Evolutionary conservation across 2,329 filamentous ascomycete genomes (phyloP).

Genomic region (Hyphodiscus sp.): DNA sequence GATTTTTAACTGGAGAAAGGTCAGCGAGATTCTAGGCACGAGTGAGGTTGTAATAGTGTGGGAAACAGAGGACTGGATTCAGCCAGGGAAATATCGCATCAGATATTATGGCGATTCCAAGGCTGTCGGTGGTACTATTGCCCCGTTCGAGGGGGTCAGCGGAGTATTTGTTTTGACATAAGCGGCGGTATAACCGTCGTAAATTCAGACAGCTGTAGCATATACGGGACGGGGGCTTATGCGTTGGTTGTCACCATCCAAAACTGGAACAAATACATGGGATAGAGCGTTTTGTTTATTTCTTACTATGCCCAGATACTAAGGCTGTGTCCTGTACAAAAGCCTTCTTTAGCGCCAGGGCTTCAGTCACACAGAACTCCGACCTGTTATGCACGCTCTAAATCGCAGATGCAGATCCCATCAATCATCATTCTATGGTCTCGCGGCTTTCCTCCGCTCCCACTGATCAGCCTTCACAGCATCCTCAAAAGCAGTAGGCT

Average conservation of each 20-base stretch:
- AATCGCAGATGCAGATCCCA: background rate
- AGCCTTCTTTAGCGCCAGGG: background rate
- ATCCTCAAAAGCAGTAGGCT: slow-evolving; percentile 65
- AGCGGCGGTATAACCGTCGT: background rate
- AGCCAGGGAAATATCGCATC: slow-evolving; percentile 65
- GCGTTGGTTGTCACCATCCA: background rate
- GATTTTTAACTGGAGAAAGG: slow-evolving; percentile 73
- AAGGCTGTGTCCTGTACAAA: background rate
- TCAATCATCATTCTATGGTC: background rate
- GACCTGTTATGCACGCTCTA: slow-evolving; percentile 9
- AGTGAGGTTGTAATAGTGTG: slow-evolving; percentile 76
- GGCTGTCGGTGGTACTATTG: slow-evolving; percentile 53
- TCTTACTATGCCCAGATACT: background rate
- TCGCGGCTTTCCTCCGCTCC: slow-evolving; percentile 22
- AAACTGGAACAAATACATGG: background rate
- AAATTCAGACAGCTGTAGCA: background rate
- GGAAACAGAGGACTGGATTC: slow-evolving; percentile 61
- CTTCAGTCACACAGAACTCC: slow-evolving; percentile 5
- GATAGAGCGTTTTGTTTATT: background rate
- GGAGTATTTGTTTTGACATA: slow-evolving; percentile 37
- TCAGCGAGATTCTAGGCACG: slow-evolving; percentile 60
- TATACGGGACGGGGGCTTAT: background rate
- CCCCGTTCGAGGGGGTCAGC: slow-evolving; percentile 63
- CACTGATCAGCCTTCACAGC: slow-evolving; percentile 41
- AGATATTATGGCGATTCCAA: slow-evolving; percentile 84